Evolutionary conservation across 768 basidiomycete genomes (phyloP).

Genomic region (Pleurotus tuber-regium): DNA sequence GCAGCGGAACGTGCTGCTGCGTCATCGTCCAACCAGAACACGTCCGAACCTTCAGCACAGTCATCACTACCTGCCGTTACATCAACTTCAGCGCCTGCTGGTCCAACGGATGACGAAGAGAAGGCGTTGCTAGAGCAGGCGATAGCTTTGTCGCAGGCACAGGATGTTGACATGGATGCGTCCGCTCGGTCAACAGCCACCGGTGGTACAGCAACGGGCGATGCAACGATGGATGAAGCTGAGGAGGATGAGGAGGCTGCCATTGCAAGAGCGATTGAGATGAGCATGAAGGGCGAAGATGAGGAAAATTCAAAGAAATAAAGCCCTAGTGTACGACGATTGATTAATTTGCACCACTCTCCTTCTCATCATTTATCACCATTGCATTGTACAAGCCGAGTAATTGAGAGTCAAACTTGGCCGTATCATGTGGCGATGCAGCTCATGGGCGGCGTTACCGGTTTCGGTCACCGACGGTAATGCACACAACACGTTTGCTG

Average conservation of each 20-base stretch:
- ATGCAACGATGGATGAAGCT: constrained; percentile 62
- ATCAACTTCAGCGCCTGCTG: constrained; percentile 31
- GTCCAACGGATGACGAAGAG: constrained; percentile 67
- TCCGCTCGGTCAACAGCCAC: constrained; percentile 21
- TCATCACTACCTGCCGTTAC: constrained; percentile 24
- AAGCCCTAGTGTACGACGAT: too few relatives aligned
- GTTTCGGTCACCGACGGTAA: too few relatives aligned
- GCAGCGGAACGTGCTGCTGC: constrained; percentile 42
- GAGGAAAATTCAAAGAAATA: constrained; percentile 43
- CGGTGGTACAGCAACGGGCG: constrained; percentile 33
- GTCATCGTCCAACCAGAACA: constrained; percentile 23
- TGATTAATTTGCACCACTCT: too few relatives aligned
- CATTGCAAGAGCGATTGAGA: constrained; percentile 86
- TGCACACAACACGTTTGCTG: neutral
- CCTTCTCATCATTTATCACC: too few relatives aligned
- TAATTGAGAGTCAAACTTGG: too few relatives aligned
- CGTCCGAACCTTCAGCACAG: constrained; percentile 39
- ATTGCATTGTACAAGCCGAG: too few relatives aligned
- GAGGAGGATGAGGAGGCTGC: constrained; percentile 84
- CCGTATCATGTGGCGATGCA: too few relatives aligned
- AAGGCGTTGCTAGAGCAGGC: constrained; percentile 76
- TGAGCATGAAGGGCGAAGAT: constrained; percentile 81
- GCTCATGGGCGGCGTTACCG: too few relatives aligned
- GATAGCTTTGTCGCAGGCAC: constrained; percentile 68
- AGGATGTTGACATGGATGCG: constrained; percentile 50